Evolutionary conservation across 2,329 filamentous ascomycete species (phyloP), one percentile per base, ranked within the genome.

Genomic region (Leptodontidium sp.): DNA sequence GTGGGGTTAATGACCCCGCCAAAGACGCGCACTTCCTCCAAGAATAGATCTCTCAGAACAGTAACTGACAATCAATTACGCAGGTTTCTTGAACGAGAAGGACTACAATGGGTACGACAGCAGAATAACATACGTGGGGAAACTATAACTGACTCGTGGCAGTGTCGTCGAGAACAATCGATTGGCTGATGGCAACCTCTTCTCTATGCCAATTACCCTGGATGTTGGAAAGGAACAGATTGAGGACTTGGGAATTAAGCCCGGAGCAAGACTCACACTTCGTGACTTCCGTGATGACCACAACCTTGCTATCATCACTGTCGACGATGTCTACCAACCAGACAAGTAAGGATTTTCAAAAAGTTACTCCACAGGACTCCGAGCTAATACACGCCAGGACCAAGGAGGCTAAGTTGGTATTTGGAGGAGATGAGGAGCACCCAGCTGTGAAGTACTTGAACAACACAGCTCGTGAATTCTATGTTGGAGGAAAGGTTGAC

Each of bases 271-370:
- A 76, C 86, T 98, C 78, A 93, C 94, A 50, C 91, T 99, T 72
- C 92, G 95, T 77, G 96, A 99, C 81, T 94, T 97, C 84, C 91
- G 96, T 80, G 96, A 99, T 81, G 96, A 99, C 85, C 90, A 92
- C 78, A 97, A 97, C 82, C 86, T 99, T 74, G 96, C 94, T 77
- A 99, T 99, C 80, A 85, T 99, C 79, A 98, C 93, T 58, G 89
- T 99, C 68, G 94, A 98, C 70, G 96, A 99, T 81, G 87, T 99
- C 77, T 99, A 99, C 88, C 89, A 87, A 81, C 95, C 96, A 68
- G 91, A 99, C 87, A 98, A 98, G 93, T 94, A 87, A 80, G 90
- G 2, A 64, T 2, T 43, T 50, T 50, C 35, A 29, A 32, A 32
- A 29, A 4, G 35, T 17, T 2, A 11, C 45, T 4, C 3, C 45